Evolutionary conservation across 2,329 filamentous ascomycete species (phyloP).

Genomic region (Diplodia sapinea): DNA sequence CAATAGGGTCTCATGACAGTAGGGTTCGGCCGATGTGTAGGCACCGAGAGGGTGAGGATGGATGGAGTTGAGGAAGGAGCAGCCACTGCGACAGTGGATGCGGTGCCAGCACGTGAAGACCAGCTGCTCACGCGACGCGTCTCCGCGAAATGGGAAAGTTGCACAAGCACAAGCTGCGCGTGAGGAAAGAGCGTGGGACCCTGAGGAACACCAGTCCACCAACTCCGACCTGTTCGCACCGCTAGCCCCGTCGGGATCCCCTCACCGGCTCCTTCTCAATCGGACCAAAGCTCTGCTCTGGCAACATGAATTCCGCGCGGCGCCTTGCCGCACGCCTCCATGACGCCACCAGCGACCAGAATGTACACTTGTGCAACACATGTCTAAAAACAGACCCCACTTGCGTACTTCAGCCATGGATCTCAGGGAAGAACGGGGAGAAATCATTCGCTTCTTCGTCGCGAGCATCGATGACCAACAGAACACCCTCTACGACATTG

Average conservation of each 20-base stretch:
- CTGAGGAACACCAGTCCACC: background rate
- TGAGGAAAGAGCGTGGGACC: constrained; percentile 4
- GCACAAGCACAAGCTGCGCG: constrained; percentile 17
- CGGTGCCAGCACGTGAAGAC: background rate
- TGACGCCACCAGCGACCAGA: background rate
- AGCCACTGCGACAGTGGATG: background rate
- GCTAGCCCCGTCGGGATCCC: too few relatives aligned
- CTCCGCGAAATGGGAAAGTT: constrained; percentile 7
- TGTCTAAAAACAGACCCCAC: background rate
- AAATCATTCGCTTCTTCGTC: fast-evolving
- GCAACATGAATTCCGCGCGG: background rate
- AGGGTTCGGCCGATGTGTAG: constrained; percentile 19
- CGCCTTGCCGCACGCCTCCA: constrained; percentile 10
- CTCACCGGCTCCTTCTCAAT: background rate
- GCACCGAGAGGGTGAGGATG: background rate
- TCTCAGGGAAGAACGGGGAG: background rate
- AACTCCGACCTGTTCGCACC: background rate
- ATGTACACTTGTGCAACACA: background rate
- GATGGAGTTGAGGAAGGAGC: constrained; percentile 11
- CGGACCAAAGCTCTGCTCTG: background rate
- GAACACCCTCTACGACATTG: background rate
- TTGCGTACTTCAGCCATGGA: background rate
- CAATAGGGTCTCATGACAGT: background rate
- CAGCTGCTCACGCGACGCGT: constrained; percentile 8
- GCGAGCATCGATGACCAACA: background rate